Conservation (phyloP, 345 rosid species). For the Angophora floribunda region DNA sequence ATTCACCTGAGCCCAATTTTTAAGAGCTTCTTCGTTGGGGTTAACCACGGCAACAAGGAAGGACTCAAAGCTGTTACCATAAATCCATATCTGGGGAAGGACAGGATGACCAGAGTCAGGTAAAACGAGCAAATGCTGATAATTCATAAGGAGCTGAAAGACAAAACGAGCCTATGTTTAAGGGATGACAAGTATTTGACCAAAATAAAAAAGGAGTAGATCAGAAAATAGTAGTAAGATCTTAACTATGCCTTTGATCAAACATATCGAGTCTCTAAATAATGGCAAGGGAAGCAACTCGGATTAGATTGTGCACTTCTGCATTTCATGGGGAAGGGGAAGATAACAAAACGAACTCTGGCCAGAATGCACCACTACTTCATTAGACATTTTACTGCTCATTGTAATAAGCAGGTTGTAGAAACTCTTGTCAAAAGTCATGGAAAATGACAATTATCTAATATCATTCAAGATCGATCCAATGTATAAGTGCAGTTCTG, state of each 20-base stretch:
- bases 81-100: slow-evolving; percentile 70
- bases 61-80: slow-evolving; percentile 95
- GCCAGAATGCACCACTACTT: background rate
- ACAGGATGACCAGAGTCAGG: background rate
- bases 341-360: background rate
- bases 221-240: background rate
- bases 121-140: background rate
- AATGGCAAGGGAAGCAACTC: background rate
- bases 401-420: background rate
- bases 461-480: background rate
- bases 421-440: background rate
- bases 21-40: slow-evolving; percentile 73
- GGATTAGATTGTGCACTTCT: background rate
- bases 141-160: background rate
- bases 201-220: background rate
- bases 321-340: background rate
- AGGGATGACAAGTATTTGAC: background rate
- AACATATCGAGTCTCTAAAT: background rate
- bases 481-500: background rate
- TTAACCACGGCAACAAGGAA: slow-evolving; percentile 80
- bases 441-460: background rate
- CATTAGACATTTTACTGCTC: background rate
- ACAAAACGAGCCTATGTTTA: background rate
- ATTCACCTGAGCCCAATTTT: slow-evolving; percentile 71
- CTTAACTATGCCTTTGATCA: background rate